Evolutionary conservation across 2,329 filamentous ascomycete species (phyloP), one percentile per base, ranked within the genome.

Genomic region (Pseudonectria foliicola): DNA sequence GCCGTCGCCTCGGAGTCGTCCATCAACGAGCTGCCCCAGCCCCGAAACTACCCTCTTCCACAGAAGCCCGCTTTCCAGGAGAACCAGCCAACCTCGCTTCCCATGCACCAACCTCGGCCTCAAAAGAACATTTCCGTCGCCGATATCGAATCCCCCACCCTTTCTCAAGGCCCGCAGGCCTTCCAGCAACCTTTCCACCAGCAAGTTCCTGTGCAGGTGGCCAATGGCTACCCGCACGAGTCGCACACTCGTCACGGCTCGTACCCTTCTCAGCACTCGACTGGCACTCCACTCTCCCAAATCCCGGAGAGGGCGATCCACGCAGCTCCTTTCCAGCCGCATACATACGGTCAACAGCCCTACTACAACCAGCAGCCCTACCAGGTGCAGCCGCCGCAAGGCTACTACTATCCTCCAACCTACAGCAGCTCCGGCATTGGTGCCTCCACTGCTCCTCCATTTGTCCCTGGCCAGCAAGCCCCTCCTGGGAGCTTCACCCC

Each of bases 141-240:
- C 38, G 88, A 87, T 51, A 95, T 96, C 48, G 92, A 96, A 21
- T 21, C 18, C 18, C 18, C 18, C 8, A 6, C 18, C 5, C 18
- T 21, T 56, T 61, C 33, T 68, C 67, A 50, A 70, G 47, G 65
- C 78, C 62, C 27, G 23, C 85, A 86, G 51, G 85, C 87, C 1
- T 95, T 94, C 51, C 82, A 90, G 50, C 85, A 89, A 55, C 85
- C 89, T 0, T 95, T 96, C 69, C 88, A 95, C 49, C 89, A 95
- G 51, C 89, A 95, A 60, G 80, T 95, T n/a, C 90, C 89, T 3
- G 63, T 81, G 4, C 82, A 89, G 47, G 74, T 87, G 27, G 60
- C 66, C 26, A 77, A 75, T 40, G 64, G 67, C 15, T 71, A 75
- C 31, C 62, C 67, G 6, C 70, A 79, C 27, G 65, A 84, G 38